Percentiles rank a stretch among this genome's conserved stretches.
Evolutionary conservation across 2,329 filamentous ascomycete species (phyloP).

Genomic region (Podosphaera aphanis): DNA sequence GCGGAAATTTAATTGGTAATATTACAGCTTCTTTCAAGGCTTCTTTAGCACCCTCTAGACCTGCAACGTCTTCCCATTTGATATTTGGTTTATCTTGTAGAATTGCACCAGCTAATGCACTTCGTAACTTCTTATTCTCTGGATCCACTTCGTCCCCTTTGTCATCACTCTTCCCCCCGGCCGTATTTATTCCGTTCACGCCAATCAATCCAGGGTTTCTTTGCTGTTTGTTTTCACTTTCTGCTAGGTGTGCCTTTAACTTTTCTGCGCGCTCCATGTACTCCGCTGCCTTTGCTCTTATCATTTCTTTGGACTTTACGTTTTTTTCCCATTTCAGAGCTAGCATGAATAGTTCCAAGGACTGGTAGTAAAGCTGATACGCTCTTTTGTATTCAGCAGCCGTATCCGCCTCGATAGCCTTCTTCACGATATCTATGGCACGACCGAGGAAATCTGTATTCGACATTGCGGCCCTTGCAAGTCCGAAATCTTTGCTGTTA

Average conservation of each 20-base stretch:
- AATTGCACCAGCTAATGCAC: conserved; percentile 75
- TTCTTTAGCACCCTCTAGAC: conserved; percentile 82
- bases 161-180: conserved; percentile 38
- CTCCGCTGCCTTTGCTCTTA: conserved; percentile 78
- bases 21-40: conserved; percentile 95
- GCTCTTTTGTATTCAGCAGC: conserved; percentile 92
- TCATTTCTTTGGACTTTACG: conserved; percentile 88
- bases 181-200: conserved; percentile 43
- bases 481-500: not conserved
- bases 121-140: conserved; percentile 85
- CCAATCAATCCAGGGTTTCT: conserved; percentile 52
- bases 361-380: conserved; percentile 85
- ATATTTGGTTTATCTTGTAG: conserved; percentile 89
- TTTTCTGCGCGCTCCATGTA: conserved; percentile 99
- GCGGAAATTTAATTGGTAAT: conserved; percentile 92
- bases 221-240: conserved; percentile 39
- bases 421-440: conserved; percentile 90
- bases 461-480: conserved; percentile 38
- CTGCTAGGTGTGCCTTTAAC: conserved; percentile 70
- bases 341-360: conserved; percentile 95
- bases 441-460: conserved; percentile 92
- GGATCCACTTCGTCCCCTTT: conserved; percentile 47
- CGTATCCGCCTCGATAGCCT: conserved; percentile 90
- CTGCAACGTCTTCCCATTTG: conserved; percentile 94
- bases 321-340: conserved; percentile 99